Conservation (phyloP, 352 stramenopile species). For the Phytophthora meadii region DNA sequence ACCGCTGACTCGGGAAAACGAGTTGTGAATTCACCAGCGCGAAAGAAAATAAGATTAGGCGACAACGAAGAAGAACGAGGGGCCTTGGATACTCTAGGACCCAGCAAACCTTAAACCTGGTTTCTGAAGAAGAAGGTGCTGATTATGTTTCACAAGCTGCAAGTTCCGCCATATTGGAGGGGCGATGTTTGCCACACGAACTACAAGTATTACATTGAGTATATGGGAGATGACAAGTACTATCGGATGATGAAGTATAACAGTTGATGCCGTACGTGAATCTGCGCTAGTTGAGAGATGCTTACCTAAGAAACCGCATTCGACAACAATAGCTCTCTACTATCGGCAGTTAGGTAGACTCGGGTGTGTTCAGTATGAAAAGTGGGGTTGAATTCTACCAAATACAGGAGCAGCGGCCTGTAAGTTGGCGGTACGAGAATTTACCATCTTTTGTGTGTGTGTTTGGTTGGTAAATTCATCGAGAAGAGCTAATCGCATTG, state of each 20-base stretch:
- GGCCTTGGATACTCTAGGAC: not conserved
- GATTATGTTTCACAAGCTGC: not conserved
- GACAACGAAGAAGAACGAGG: not conserved
- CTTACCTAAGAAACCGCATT: too few species aligned
- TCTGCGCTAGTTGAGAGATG: not conserved
- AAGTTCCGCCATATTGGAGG: not conserved
- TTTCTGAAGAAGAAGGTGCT: not conserved
- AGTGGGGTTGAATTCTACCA: too few species aligned
- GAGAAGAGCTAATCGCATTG: too few species aligned
- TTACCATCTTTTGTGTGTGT: too few species aligned
- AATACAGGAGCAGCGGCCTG: too few species aligned
- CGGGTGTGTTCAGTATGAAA: too few species aligned
- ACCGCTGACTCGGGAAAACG: not conserved
- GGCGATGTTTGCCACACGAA: not conserved
- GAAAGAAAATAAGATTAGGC: not conserved
- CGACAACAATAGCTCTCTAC: too few species aligned
- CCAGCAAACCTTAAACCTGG: not conserved
- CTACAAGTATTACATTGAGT: slow-evolving; percentile 1
- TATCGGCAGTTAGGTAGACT: too few species aligned
- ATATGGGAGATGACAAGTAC: not conserved
- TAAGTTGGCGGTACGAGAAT: too few species aligned
- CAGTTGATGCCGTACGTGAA: not conserved
- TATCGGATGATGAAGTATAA: not conserved
- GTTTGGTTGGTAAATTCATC: too few species aligned
- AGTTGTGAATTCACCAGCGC: not conserved